Conservation (phyloP, 371 early-diverging fungal genomes). For the Mortierella sp. region DNA sequence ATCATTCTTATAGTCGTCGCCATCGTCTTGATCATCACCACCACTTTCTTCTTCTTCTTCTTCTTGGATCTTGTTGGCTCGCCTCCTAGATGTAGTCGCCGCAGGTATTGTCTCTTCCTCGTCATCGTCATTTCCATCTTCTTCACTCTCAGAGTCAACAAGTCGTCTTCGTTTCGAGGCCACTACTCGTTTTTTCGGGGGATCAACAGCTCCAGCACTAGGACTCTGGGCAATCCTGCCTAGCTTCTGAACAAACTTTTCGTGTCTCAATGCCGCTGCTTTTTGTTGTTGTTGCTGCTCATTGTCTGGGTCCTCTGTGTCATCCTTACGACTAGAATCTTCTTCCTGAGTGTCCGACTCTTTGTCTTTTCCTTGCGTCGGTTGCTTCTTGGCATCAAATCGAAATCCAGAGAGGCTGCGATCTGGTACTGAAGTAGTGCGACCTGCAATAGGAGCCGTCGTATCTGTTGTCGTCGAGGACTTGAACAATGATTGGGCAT, state of each 20-base stretch:
- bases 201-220: background rate
- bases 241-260: conserved; percentile 29
- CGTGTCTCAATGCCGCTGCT: conserved; percentile 15
- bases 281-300: conserved; percentile 3
- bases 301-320: background rate
- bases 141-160: conserved; percentile 32
- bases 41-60: background rate
- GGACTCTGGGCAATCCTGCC: conserved; percentile 7
- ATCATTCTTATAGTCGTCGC: background rate
- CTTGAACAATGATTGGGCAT: too few species aligned
- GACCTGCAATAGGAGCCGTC: too few species aligned
- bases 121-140: conserved; percentile 1
- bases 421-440: too few species aligned
- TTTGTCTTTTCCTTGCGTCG: too few species aligned
- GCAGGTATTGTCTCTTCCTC: background rate
- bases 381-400: too few species aligned
- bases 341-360: too few species aligned
- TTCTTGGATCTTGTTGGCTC: too few species aligned
- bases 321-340: too few species aligned
- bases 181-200: background rate
- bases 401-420: too few species aligned
- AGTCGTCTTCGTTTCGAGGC: conserved; percentile 8
- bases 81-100: too few species aligned
- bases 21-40: conserved; percentile 1
- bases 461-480: too few species aligned